A percentile compares a stretch with the other conserved stretches of the same genome.
phyloP scores from a whole-genome alignment of 2,329 filamentous ascomycete species.

The Colletotrichum cordylinicola region DNA sequence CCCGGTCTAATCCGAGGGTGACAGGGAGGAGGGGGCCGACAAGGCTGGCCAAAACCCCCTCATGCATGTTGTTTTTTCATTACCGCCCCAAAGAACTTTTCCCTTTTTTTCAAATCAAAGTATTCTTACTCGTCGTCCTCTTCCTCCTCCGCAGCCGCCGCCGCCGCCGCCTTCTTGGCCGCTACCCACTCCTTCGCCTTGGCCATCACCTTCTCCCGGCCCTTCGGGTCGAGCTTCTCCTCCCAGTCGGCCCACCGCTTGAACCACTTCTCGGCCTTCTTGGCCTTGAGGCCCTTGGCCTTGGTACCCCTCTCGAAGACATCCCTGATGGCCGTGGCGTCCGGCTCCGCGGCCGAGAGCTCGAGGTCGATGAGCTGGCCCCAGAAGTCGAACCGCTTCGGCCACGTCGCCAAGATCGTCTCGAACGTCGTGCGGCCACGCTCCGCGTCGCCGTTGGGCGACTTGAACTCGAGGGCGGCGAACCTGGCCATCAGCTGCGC shows the following conservation, averaged over 20 bases:
- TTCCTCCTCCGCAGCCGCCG: conserved; percentile 42
- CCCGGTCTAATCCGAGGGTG: not conserved
- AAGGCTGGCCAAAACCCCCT: not conserved
- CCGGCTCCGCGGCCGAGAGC: conserved; percentile 60
- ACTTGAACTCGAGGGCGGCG: conserved; percentile 89
- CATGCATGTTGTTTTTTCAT: conserved; percentile 6
- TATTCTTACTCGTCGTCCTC: conserved; percentile 36
- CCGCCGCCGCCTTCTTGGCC: conserved; percentile 46
- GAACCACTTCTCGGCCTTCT: conserved; percentile 87
- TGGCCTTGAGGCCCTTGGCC: conserved; percentile 76
- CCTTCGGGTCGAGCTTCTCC: conserved; percentile 58
- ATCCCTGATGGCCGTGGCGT: conserved; percentile 69
- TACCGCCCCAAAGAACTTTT: conserved; percentile 14
- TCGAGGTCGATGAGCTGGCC: conserved; percentile 91
- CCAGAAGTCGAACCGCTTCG: conserved; percentile 92
- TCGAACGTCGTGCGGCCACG: conserved; percentile 95
- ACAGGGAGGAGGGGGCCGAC: not conserved
- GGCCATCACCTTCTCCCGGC: conserved; percentile 72
- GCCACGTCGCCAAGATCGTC: conserved; percentile 80
- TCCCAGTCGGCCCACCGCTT: conserved; percentile 93
- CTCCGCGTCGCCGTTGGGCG: conserved; percentile 81
- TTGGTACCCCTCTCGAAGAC: conserved; percentile 83
- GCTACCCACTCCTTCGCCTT: conserved; percentile 75
- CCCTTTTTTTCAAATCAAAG: not conserved
- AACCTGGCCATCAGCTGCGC: conserved; percentile 82